Percentiles rank a stretch among this genome's conserved stretches.
phyloP scores from a whole-genome alignment of 331 rosid genomes.

The Quercus phellos region DNA sequence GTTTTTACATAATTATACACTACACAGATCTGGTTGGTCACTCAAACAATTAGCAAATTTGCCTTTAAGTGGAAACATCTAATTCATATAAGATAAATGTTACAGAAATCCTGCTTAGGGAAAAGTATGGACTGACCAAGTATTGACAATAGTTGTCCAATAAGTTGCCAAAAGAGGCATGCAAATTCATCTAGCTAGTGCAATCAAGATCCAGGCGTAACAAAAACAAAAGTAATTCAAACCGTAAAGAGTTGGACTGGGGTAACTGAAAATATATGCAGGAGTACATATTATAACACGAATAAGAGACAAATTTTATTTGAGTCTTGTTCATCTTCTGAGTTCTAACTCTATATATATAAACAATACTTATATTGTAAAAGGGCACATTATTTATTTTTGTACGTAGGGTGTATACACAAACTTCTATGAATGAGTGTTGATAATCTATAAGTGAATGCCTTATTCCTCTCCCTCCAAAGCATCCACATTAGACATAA shows the following conservation, averaged over 20 bases:
- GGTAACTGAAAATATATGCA: background rate
- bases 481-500: no score
- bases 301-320: background rate
- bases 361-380: no score
- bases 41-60: background rate
- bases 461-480: no score
- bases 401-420: no score
- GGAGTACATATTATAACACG: background rate
- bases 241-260: background rate
- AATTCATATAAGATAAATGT: background rate
- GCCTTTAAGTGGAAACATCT: background rate
- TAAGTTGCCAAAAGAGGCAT: background rate
- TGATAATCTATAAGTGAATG: no score
- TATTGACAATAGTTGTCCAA: background rate
- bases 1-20: background rate
- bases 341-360: no score
- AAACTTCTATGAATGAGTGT: no score
- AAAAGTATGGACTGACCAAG: constrained; percentile 4
- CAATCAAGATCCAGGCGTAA: background rate
- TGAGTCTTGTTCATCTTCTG: no score
- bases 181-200: background rate
- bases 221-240: background rate
- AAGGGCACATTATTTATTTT: no score
- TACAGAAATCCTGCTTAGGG: background rate
- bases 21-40: background rate